Conservation (phyloP, 1,284 basidiomycete species). For the Irpex sp. region DNA sequence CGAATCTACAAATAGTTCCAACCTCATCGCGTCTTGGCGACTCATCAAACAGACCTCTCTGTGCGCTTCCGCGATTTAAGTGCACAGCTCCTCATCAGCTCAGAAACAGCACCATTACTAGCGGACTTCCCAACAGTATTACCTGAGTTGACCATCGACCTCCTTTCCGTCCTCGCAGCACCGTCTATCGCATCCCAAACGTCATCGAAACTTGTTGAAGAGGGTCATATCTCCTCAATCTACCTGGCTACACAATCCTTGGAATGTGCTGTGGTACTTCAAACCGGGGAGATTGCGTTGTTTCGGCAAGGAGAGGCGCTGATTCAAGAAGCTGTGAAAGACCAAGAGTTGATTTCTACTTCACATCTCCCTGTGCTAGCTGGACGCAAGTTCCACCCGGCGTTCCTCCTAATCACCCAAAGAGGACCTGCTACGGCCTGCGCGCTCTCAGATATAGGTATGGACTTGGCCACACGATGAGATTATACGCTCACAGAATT, state of each 20-base stretch:
- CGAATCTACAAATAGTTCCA: constrained; percentile 47
- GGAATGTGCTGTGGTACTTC: constrained; percentile 62
- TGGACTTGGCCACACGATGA: constrained; percentile 17
- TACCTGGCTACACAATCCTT: constrained; percentile 62
- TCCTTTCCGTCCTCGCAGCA: constrained; percentile 46
- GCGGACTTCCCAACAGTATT: constrained; percentile 60
- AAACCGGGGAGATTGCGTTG: constrained; percentile 65
- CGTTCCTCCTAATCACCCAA: constrained; percentile 53
- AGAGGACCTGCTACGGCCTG: constrained; percentile 49
- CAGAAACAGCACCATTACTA: constrained; percentile 39
- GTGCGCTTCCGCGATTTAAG: constrained; percentile 70
- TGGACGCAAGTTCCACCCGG: constrained; percentile 54
- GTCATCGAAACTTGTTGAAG: constrained; percentile 28
- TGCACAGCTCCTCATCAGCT: constrained; percentile 57
- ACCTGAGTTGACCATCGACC: constrained; percentile 59
- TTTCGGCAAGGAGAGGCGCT: constrained; percentile 42
- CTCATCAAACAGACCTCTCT: constrained; percentile 61
- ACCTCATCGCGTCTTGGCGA: constrained; percentile 63
- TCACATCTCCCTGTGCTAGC: constrained; percentile 37
- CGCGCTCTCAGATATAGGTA: constrained; percentile 70
- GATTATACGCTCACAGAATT: neutral
- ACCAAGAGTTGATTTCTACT: constrained; percentile 47
- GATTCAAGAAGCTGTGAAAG: constrained; percentile 25
- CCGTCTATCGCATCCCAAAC: constrained; percentile 34
- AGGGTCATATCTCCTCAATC: constrained; percentile 46